phyloP scores from a whole-genome alignment of 495 filamentous ascomycete species.

The Trichoderma parareesei region DNA sequence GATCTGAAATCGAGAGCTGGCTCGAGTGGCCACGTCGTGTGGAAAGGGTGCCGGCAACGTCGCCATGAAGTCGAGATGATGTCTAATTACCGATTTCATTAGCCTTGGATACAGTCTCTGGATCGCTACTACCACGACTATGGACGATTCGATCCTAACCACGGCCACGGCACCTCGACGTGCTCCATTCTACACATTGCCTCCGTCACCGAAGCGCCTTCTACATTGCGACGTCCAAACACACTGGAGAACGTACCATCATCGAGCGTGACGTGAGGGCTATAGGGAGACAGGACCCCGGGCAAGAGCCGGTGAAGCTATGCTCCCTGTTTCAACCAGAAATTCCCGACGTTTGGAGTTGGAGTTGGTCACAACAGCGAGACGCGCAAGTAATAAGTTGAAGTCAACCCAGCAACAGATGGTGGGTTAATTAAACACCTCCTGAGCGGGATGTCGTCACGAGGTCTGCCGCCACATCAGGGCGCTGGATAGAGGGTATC shows the following conservation, averaged over 20 bases:
- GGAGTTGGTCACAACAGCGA: not conserved
- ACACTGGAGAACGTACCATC: constrained; percentile 24
- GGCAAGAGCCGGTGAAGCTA: not conserved
- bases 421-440: not conserved
- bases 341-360: not conserved
- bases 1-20: constrained; percentile 51
- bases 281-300: not conserved
- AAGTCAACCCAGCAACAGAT: not conserved
- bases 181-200: not conserved
- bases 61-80: constrained; percentile 43
- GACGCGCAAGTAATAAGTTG: not conserved
- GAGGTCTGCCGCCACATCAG: not conserved
- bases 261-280: constrained; percentile 19
- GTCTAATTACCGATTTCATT: constrained; percentile 30
- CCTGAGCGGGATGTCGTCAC: constrained; percentile 1
- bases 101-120: not conserved
- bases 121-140: not conserved
- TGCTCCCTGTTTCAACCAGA: not conserved
- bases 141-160: not conserved
- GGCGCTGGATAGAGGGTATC: not conserved
- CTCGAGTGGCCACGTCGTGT: constrained; percentile 47
- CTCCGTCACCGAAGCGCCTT: not conserved
- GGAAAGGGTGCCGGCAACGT: constrained; percentile 47
- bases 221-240: not conserved
- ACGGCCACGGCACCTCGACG: not conserved